Conservation (phyloP, 345 rosid genomes). For the Eucalyptus polyanthemos region DNA sequence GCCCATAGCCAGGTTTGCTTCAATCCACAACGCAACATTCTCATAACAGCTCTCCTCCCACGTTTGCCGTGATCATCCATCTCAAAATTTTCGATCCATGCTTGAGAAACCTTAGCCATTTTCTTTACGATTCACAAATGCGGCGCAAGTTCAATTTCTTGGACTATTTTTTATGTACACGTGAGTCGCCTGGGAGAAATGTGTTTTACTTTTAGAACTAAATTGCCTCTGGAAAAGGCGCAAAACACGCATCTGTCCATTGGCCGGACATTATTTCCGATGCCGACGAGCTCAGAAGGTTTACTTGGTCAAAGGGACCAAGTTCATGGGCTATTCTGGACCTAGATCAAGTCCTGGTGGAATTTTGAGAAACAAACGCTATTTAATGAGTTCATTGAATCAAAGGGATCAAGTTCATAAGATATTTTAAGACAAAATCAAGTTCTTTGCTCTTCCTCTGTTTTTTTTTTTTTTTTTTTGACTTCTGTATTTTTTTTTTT, state of each 20-base stretch:
- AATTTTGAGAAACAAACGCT: neutral
- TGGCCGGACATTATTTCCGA: neutral
- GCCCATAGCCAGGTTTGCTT: neutral
- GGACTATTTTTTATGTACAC: neutral
- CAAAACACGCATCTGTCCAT: neutral
- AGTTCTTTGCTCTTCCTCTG: neutral
- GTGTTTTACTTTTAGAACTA: neutral
- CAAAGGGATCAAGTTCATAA: neutral
- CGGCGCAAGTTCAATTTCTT: neutral
- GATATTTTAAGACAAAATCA: neutral
- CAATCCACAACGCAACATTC: neutral
- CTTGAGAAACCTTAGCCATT: neutral
- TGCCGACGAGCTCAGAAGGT: neutral
- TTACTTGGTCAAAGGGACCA: neutral
- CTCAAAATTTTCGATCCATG: neutral
- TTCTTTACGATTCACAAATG: neutral
- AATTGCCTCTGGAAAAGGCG: neutral
- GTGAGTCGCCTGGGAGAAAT: neutral
- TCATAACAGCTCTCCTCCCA: neutral
- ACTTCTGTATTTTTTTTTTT: too few species aligned
- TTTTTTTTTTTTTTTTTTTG: too few species aligned
- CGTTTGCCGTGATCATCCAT: neutral
- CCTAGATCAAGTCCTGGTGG: accelerated
- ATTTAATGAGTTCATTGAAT: neutral
- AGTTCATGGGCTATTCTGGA: neutral